phyloP scores from a whole-genome alignment of 768 basidiomycete genomes.

The Russula olivacea region DNA sequence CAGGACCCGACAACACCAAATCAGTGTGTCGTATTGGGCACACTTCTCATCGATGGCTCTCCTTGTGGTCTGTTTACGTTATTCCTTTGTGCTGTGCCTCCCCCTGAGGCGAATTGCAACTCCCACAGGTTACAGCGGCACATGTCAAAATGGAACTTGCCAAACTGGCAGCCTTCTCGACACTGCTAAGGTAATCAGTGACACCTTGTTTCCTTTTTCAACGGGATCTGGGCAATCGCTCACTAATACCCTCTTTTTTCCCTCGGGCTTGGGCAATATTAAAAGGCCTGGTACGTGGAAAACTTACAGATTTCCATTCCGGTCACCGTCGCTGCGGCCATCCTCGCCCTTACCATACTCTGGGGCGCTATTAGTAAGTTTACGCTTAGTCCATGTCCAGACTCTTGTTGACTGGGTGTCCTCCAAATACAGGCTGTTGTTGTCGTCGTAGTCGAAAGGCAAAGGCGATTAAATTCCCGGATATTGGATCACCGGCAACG shows the following conservation, averaged over 20 bases:
- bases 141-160: conserved; percentile 58
- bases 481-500: not conserved
- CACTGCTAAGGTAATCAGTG: conserved; percentile 48
- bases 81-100: conserved; percentile 9
- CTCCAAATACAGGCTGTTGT: conserved; percentile 8
- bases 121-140: conserved; percentile 61
- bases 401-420: not conserved
- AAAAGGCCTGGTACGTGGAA: conserved; percentile 64
- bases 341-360: conserved; percentile 55
- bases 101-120: conserved; percentile 21
- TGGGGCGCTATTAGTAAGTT: conserved; percentile 38
- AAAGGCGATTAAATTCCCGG: not conserved
- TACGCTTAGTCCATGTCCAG: not conserved
- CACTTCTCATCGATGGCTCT: conserved; percentile 72
- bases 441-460: not conserved
- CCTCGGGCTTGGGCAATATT: not conserved
- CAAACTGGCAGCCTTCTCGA: conserved; percentile 51
- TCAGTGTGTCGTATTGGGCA: conserved; percentile 64
- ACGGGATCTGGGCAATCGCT: conserved; percentile 9
- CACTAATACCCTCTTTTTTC: not conserved
- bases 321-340: conserved; percentile 63
- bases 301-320: conserved; percentile 80
- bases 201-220: conserved; percentile 3
- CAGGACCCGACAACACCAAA: conserved; percentile 56
- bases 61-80: conserved; percentile 58